Evolutionary conservation across 2,329 filamentous ascomycete species (phyloP).

Genomic region (Ophiosphaerella korrae): DNA sequence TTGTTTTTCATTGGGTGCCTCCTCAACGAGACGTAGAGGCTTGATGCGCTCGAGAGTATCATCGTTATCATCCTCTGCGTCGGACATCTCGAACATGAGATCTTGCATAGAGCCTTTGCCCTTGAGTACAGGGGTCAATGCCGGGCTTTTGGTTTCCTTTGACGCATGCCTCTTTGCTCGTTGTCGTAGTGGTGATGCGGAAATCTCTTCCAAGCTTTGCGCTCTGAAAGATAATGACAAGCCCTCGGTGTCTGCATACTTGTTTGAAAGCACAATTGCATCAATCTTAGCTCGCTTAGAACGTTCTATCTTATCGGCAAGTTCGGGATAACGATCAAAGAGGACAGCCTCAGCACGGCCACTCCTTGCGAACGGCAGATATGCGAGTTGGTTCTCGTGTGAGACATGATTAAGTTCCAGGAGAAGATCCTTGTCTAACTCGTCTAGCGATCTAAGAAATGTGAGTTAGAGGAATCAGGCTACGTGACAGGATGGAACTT

Average conservation of each 20-base stretch:
- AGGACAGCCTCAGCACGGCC: slow-evolving; percentile 71
- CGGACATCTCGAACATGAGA: slow-evolving; percentile 94
- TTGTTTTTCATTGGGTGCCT: slow-evolving; percentile 6
- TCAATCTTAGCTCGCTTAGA: slow-evolving; percentile 72
- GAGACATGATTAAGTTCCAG: slow-evolving; percentile 80
- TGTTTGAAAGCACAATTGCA: slow-evolving; percentile 72
- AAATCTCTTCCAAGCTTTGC: slow-evolving; percentile 68
- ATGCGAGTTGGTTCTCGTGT: slow-evolving; percentile 78
- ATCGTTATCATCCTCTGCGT: slow-evolving; percentile 59
- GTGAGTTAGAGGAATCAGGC: slow-evolving; percentile 11
- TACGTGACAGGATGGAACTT: slow-evolving; percentile 18
- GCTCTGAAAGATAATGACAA: slow-evolving; percentile 67
- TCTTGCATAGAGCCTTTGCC: slow-evolving; percentile 73
- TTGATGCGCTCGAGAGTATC: slow-evolving; percentile 20
- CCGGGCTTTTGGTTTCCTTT: slow-evolving; percentile 61
- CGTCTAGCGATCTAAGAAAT: slow-evolving; percentile 68
- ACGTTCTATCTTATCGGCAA: slow-evolving; percentile 69
- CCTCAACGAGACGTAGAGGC: slow-evolving; percentile 26
- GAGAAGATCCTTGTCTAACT: slow-evolving; percentile 83
- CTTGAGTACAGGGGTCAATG: slow-evolving; percentile 69
- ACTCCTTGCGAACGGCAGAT: slow-evolving; percentile 77
- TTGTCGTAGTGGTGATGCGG: slow-evolving; percentile 53
- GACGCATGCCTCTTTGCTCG: slow-evolving; percentile 50
- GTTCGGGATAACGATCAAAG: slow-evolving; percentile 67
- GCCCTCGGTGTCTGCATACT: slow-evolving; percentile 69